Evolutionary conservation across 495 filamentous ascomycete species (phyloP), one percentile per base, ranked within the genome.

Genomic region (Aspergillus ostianus): DNA sequence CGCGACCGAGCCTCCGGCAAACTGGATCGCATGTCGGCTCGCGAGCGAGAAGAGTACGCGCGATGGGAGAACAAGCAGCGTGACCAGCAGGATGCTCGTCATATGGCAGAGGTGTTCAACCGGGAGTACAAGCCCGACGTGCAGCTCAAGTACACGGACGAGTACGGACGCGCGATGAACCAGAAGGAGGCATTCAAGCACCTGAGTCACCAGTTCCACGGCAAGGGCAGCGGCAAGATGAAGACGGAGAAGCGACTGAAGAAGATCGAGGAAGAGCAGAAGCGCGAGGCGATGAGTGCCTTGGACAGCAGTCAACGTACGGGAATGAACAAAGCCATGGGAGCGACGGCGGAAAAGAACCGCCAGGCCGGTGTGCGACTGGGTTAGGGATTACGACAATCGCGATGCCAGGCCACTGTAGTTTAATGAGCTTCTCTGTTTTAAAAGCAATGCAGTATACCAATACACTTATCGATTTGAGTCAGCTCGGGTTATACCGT

Each of bases 201-300:
- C 69, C 80, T 98, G 49, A 91, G 86, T 66, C 94, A 98, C 76
- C 90, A 95, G 73, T 98, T 98, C 85, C 94, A 98, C 76, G 94
- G 94, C 55, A 97, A 98, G 77, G 92, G 93, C 47, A 92, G 88
- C 67, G 94, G 94, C 54, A 97, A 97, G 82, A 89, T 89, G 78
- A 98, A 98, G 87, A 97, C 92, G 23, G 93, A 98, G 80, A 98
- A 98, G 78, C 80, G 84, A 55, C 75, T 98, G 52, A 97, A 97
- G 86, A 96, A 94, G 85, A 93, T 97, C 74, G 94, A 93, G 57
- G 91, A 93, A 64, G 93, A 97, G 78, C 93, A 92, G 83, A 88
- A 88, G 70, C 83, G 85, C 63, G 86, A 90, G 78, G 84, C 89
- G 0, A 88, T 90, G 82, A 91, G 88, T 66, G 81, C 87, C 49